Evolutionary conservation across 805 yeast species (phyloP), one percentile per base, ranked within the genome.

Genomic region (Saccharomycopsis capsularis): DNA sequence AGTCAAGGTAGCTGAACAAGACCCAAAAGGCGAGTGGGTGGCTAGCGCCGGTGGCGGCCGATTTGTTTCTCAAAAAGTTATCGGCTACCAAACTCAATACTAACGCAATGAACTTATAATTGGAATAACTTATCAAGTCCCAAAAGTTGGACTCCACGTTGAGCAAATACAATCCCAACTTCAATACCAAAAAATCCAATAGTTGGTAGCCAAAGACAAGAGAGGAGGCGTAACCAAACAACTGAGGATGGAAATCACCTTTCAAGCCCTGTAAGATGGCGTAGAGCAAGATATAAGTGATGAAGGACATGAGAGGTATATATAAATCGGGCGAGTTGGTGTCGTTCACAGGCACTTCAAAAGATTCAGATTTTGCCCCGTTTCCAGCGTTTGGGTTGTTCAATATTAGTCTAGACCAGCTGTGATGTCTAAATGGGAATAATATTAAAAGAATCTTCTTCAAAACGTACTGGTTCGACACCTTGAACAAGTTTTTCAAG

Each of bases 281-380:
- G 76, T 91, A 81, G 34, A 87, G 73, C 52, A 93, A 68, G 44
- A 91, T 82, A 60, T 90, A 90, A 0, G 98, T 88, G 44, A 88
- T 78, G 59, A 85, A 77, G 1, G 96, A 86, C 97, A 95, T 93
- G 53, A 86, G 53, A 4, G 99, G 99, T 47, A 93, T 86, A 65
- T 93, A 93, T 70, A 93, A 75, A 63, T 93, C 99, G 2, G 99
- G 99, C 0, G 98, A 95, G 60, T 95, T 93, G 50, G 83, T 73
- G 63, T 93, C 99, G 53, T 85, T 86, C 41, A 76, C 67, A 15
- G 99, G 96, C 9, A 86, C 79, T 2, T 87, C 82, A 63, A 73
- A 87, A 19, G 62, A 56, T 27, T 63, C 66, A 1, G 47, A 41
- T 3, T 25, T 21, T 3, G 27, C 16, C 3, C 46, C 42, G n/a